Evolutionary conservation across 148 eudicot species (phyloP).

Genomic region (Tetragonia tetragonoides): DNA sequence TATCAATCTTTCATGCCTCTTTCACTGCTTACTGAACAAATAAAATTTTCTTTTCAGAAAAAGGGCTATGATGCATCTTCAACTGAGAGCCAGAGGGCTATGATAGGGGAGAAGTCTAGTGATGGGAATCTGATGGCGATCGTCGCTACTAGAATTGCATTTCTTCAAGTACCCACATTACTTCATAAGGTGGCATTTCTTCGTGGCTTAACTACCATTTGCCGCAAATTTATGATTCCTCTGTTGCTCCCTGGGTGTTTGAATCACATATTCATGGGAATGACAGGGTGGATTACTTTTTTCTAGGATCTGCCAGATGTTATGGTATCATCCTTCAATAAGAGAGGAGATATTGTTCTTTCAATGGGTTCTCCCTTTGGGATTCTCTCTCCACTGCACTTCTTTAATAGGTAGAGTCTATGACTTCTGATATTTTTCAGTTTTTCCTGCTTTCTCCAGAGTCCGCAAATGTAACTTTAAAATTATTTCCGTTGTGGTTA

Average conservation of each 20-base stretch:
- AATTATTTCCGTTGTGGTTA: no score
- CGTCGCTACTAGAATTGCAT: conserved; percentile 60
- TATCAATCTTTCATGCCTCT: not conserved
- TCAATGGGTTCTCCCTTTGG: conserved; percentile 98
- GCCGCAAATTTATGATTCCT: conserved; percentile 10
- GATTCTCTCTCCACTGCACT: conserved; percentile 80
- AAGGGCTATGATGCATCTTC: conserved; percentile 24
- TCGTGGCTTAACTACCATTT: not conserved
- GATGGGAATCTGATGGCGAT: conserved; percentile 41
- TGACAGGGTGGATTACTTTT: conserved; percentile 47
- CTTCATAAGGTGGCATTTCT: conserved; percentile 43
- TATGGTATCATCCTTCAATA: conserved; percentile 36
- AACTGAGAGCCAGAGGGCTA: conserved; percentile 29
- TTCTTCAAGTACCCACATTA: conserved; percentile 53
- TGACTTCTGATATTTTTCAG: not conserved
- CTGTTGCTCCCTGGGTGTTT: conserved; percentile 18
- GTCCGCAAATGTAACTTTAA: not conserved
- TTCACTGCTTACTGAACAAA: not conserved
- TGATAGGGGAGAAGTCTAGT: conserved; percentile 22
- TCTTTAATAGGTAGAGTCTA: conserved; percentile 72
- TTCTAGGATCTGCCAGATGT: conserved; percentile 62
- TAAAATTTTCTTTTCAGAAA: conserved; percentile 19
- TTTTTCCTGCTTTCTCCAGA: conserved; percentile 1
- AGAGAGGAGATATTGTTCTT: conserved; percentile 79
- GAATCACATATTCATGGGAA: conserved; percentile 30